These are phyloP conservation scores for Pseudoneurospora amorphoporcata DNA, from an alignment of 495 filamentous ascomycete species.

Conservation along the genomic window DNA sequence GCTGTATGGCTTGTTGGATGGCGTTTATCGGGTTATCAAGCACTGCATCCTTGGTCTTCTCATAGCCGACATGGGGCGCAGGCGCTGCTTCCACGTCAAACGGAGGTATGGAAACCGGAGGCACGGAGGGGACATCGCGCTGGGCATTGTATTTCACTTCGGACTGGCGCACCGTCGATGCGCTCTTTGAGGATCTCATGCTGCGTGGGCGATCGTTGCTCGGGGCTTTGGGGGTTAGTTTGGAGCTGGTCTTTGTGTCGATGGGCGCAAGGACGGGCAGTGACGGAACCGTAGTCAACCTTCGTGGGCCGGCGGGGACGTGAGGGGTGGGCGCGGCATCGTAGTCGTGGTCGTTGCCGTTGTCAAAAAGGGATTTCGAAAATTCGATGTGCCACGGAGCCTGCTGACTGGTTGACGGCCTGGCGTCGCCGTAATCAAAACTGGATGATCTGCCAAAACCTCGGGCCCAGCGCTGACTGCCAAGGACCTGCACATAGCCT, in stretches of 20 bases:
- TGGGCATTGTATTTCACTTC: constrained; percentile 12
- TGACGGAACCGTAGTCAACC: constrained; percentile 31
- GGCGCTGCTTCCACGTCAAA: constrained; percentile 38
- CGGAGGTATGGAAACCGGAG: constrained; percentile 14
- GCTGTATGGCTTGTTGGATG: constrained; percentile 13
- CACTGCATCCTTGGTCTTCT: constrained; percentile 41
- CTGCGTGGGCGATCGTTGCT: constrained; percentile 48
- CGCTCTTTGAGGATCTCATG: constrained; percentile 50
- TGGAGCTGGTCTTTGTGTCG: constrained; percentile 21
- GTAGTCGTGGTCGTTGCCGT: constrained; percentile 40
- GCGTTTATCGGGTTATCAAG: constrained; percentile 16
- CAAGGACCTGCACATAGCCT: constrained; percentile 43
- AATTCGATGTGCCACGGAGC: constrained; percentile 35
- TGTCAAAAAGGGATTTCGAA: constrained; percentile 28
- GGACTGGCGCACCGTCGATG: constrained; percentile 29
- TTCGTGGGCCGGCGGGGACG: constrained; percentile 69
- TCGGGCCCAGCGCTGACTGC: constrained; percentile 47
- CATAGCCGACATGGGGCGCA: constrained; percentile 46
- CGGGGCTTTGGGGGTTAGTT: constrained; percentile 15
- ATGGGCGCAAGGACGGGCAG: constrained; percentile 36
- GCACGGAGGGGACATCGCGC: constrained; percentile 19
- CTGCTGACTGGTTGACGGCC: constrained; percentile 19
- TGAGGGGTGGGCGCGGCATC: constrained; percentile 87
- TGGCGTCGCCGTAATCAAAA: constrained; percentile 55
- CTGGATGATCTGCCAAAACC: constrained; percentile 59